phyloP scores from a whole-genome alignment of 2,329 filamentous ascomycete species.

The Trichoderma pleuroti region DNA sequence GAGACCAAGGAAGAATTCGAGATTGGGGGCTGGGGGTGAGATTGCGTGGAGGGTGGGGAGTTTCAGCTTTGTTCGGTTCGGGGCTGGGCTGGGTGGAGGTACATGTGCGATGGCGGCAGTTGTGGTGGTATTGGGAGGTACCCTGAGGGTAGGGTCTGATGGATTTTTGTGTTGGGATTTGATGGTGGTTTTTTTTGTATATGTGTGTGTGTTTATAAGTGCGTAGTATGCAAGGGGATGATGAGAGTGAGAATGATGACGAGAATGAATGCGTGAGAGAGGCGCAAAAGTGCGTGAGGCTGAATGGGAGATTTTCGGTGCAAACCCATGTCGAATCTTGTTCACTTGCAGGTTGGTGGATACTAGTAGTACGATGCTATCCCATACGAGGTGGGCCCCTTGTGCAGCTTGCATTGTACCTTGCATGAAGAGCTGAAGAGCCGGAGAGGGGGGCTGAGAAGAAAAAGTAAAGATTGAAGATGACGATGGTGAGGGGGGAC shows the following conservation, averaged over 20 bases:
- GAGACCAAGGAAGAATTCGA: background rate
- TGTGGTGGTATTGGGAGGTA: background rate
- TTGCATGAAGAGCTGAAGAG: background rate
- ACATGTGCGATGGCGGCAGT: background rate
- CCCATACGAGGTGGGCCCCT: background rate
- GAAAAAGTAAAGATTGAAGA: background rate
- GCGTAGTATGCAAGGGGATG: background rate
- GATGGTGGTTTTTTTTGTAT: background rate
- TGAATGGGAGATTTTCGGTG: background rate
- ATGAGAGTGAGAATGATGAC: background rate
- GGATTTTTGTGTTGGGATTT: background rate
- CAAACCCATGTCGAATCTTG: background rate
- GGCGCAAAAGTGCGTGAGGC: too few relatives aligned
- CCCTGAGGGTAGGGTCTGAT: background rate
- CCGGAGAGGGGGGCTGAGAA: background rate
- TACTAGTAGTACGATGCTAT: too few relatives aligned
- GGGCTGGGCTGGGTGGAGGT: background rate
- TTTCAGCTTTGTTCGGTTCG: background rate
- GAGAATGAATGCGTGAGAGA: background rate
- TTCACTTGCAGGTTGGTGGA: background rate
- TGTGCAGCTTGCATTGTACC: background rate
- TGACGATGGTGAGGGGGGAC: background rate
- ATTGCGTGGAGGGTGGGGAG: slow-evolving; percentile 2
- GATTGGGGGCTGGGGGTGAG: background rate
- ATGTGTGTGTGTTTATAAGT: background rate